Base-by-base conservation (phyloP, 441 rosid species). In the Syzygium syzygioides region DNA sequence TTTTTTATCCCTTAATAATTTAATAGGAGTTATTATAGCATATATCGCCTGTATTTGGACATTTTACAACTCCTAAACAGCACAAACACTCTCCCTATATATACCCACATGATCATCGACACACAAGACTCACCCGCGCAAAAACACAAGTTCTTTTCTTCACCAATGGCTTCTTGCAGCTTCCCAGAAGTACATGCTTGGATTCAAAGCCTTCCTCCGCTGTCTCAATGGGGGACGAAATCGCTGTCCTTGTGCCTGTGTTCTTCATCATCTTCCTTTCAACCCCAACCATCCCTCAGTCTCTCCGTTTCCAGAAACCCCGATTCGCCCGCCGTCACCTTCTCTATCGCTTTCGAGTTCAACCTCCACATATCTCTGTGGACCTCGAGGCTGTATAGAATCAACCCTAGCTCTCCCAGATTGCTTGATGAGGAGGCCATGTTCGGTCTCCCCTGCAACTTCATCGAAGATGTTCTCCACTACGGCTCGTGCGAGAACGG, bases 161-260 rank as follows among this genome's bases (percentile, higher is more conserved):
- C 86, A 55, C n/a, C 59, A 7, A 97, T 96, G 98, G 95, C 95
- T 89, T 92, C 90, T 15, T 89, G 94, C 91, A 91, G 88, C 89
- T 90, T 91, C 87, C 94, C 95, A 91, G 96, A 96, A 85, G 86
- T 94, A 30, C 93, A 92, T 86, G 76, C 93, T 37, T 97, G 99
- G 99, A 90, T 96, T 80, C 95, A 93, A 90, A 93, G 66, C 32
- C 98, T 96, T 60, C 98, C 97, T 56, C 94, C 95, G 25, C 87
- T 92, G n/a, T 30, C 93, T 90, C 94, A 92, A 87, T 96, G 98
- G 99, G 91, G 90, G 89, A 71, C 90, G 85, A 91, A 91, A 50
- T 92, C 96, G 84, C 89, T 93, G 86, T 94, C 97, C 59, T 88
- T 91, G 83, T 93, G 94, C 90, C 90, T 96, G 86, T 96, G 95